Conservation (phyloP, 331 rosid species). For the Stylosanthes scabra region DNA sequence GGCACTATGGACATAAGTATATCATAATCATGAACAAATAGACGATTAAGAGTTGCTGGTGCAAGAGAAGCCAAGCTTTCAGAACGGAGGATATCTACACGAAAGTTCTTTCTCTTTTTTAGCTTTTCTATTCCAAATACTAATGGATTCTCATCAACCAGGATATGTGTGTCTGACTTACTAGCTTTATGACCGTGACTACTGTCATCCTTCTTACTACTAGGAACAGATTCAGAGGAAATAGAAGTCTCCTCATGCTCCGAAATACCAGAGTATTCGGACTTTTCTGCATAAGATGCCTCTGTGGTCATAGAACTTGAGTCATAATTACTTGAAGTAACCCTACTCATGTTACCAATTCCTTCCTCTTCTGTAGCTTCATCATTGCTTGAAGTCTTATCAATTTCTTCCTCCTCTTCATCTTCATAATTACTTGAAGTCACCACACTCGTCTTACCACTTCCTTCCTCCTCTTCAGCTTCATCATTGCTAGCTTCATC, state of each 20-base stretch:
- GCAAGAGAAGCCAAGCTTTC: constrained; percentile 98
- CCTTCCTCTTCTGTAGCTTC: too few relatives aligned
- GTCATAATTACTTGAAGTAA: constrained; percentile 54
- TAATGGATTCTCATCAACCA: constrained; percentile 48
- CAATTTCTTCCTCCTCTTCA: too few relatives aligned
- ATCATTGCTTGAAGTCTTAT: too few relatives aligned
- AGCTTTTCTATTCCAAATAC: constrained; percentile 60
- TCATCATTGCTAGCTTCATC: too few relatives aligned
- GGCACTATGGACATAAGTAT: constrained; percentile 92
- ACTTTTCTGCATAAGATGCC: constrained; percentile 46
- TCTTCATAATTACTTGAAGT: too few relatives aligned
- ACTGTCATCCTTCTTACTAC: constrained; percentile 41
- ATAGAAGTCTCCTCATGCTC: constrained; percentile 50
- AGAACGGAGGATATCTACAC: constrained; percentile 91
- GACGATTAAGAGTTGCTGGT: constrained; percentile 78
- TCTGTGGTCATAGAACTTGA: constrained; percentile 53
- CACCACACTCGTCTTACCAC: too few relatives aligned
- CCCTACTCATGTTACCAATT: background rate
- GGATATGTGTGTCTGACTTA: constrained; percentile 44
- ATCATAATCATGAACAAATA: constrained; percentile 93
- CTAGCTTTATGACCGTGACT: constrained; percentile 43
- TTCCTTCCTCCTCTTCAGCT: too few relatives aligned
- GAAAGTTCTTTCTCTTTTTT: constrained; percentile 71
- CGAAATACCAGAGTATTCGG: constrained; percentile 37
- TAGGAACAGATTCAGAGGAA: constrained; percentile 50